These are phyloP conservation scores for Trichophyton simii DNA, from an alignment of 2,329 filamentous ascomycete species.

Conservation along the genomic window DNA sequence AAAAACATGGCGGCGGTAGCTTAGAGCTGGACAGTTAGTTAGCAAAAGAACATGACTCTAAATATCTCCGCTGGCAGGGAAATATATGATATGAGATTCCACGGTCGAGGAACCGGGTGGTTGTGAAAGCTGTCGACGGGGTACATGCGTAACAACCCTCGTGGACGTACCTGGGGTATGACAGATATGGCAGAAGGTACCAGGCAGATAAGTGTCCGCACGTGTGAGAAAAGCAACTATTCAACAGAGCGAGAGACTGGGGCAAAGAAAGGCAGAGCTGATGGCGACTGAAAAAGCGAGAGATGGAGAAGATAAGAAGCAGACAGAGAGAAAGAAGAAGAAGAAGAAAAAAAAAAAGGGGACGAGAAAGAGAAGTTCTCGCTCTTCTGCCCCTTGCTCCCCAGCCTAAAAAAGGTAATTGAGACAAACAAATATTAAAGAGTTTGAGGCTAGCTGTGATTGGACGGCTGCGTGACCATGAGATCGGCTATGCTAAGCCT, in stretches of 20 bases:
- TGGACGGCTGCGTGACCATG: not conserved
- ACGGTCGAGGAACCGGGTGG: not conserved
- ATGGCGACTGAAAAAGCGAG: not conserved
- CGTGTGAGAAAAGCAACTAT: not conserved
- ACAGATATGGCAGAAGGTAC: not conserved
- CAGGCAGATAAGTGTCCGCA: not conserved
- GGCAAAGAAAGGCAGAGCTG: not conserved
- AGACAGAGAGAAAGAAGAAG: not conserved
- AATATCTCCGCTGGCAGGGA: not conserved
- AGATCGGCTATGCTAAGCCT: not conserved
- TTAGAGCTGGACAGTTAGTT: slow-evolving; percentile 1
- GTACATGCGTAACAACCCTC: slow-evolving; percentile 2
- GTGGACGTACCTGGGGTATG: not conserved
- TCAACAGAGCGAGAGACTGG: not conserved
- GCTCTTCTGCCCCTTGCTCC: not conserved
- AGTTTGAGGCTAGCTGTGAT: not conserved
- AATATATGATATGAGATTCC: slow-evolving; percentile 3
- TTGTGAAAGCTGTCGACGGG: not conserved
- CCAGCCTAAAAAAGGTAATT: not conserved
- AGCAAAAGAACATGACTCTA: not conserved
- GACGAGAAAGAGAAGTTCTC: not conserved
- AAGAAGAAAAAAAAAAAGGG: not conserved
- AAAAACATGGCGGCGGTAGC: not conserved
- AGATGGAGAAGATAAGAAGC: not conserved
- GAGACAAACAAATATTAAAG: not conserved